Base-by-base conservation (phyloP, 1,284 basidiomycete genomes). In the Porogramme epimiltina region DNA sequence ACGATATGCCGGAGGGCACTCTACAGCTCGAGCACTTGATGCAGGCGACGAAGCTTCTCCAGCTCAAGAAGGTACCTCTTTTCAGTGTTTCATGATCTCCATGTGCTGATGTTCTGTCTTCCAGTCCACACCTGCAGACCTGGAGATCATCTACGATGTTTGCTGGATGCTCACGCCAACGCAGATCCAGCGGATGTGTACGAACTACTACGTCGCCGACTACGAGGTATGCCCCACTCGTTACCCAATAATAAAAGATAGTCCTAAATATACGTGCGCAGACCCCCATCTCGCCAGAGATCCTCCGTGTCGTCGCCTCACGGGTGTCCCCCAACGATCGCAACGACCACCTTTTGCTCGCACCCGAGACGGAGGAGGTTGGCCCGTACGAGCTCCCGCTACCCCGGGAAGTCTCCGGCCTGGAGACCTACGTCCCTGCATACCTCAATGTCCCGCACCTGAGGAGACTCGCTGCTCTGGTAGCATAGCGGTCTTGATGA, bases 151-250 rank as follows among this genome's bases (percentile, higher is more conserved):
- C 64, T 99, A 98, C 68, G 91, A 97, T 68, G 96, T 99, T 49
- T 99, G 95, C 79, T 99, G 97, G 97, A 99, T 99, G 89, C 79
- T 99, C 47, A 98, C 95, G 54, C 97, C 97, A 0, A 96, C 96
- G 68, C 97, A 99, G 72, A 99, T 99, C 63, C 97, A 99, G 76
- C 91, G 96, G 66, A 93, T 98, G 83, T 97, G 96, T 73, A 91
- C 90, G 54, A 95, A 97, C 73, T 99, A 99, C 77, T 96, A 97
- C 66, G 95, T 97, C 54, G 97, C 97, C 42, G 97, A 99, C 74
- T 98, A 97, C 70, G 94, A 98, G 82, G 92, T 92, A 61, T 51
- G 77, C 54, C 25, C 41, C n/a, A 16, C 28, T 31, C 28, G 8
- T 37, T 18, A 8, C 28, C 8, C 28, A 31, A 31, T 3, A 33